phyloP scores from a whole-genome alignment of 2,329 filamentous ascomycete species.

The Pseudocercospora pini-densiflorae region DNA sequence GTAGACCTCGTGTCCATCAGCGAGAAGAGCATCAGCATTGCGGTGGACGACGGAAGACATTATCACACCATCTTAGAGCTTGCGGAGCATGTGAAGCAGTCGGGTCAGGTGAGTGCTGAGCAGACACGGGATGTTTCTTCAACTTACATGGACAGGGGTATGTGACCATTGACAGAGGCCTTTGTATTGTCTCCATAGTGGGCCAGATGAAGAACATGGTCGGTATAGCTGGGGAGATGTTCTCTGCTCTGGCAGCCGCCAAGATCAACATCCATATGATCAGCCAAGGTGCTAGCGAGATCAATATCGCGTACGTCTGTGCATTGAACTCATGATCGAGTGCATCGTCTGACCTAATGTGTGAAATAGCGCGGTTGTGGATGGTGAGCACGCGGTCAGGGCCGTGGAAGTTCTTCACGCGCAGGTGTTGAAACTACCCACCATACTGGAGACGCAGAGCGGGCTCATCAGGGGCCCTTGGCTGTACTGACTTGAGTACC shows the following conservation, averaged over 20 bases:
- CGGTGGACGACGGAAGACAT: neutral
- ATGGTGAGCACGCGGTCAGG: neutral
- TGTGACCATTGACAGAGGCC: neutral
- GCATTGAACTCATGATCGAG: neutral
- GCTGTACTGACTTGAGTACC: neutral
- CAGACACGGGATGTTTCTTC: neutral
- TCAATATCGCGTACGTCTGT: neutral
- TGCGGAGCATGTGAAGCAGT: neutral
- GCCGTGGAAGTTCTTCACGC: neutral
- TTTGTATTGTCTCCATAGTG: neutral
- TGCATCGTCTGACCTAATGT: neutral
- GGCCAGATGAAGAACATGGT: slow-evolving; percentile 1
- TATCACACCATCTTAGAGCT: neutral
- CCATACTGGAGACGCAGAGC: neutral
- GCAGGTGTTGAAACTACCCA: neutral
- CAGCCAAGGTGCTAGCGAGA: neutral
- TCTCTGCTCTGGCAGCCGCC: slow-evolving; percentile 1
- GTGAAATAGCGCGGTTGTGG: neutral
- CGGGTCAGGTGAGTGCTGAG: neutral
- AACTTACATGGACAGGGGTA: neutral
- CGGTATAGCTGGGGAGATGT: neutral
- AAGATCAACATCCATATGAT: slow-evolving; percentile 5
- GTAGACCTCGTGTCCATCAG: neutral
- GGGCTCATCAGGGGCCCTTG: neutral
- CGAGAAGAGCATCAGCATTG: slow-evolving; percentile 2